Conservation (phyloP, 345 rosid species). For the Euphorbia lathyris region DNA sequence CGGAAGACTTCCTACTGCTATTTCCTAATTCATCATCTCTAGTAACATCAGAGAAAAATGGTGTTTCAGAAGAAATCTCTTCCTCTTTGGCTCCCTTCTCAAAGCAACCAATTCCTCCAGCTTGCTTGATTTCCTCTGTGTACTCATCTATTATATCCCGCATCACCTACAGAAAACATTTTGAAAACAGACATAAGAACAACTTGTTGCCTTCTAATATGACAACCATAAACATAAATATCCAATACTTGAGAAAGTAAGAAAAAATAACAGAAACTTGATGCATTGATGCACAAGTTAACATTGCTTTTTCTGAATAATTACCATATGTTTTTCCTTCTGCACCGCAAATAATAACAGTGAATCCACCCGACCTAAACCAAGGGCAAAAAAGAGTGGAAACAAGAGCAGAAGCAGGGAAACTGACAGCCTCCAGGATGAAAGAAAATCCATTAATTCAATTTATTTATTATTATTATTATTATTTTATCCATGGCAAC, state of each 20-base stretch:
- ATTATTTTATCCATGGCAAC: no score
- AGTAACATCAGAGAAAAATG: slow-evolving; percentile 18
- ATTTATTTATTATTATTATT: no score
- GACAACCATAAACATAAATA: neutral
- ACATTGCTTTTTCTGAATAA: neutral
- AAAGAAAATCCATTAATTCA: neutral
- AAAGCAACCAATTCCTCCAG: slow-evolving; percentile 89
- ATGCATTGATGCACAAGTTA: slow-evolving; percentile 2
- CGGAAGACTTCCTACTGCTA: slow-evolving; percentile 22
- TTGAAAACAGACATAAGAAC: slow-evolving; percentile 13
- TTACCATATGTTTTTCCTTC: neutral
- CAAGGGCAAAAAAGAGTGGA: neutral
- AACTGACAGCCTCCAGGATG: neutral
- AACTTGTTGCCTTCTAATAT: neutral
- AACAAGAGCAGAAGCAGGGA: neutral
- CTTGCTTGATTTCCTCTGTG: slow-evolving; percentile 74
- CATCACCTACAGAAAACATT: slow-evolving; percentile 48
- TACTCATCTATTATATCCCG: slow-evolving; percentile 82
- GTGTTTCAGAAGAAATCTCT: slow-evolving; percentile 27
- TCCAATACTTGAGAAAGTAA: neutral
- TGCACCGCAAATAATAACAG: neutral
- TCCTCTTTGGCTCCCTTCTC: slow-evolving; percentile 48
- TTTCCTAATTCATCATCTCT: slow-evolving; percentile 22
- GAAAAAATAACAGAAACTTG: neutral
- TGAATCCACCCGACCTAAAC: neutral